Conservation (phyloP, 768 basidiomycete species). For the Rhizopogon vesiculosus region DNA sequence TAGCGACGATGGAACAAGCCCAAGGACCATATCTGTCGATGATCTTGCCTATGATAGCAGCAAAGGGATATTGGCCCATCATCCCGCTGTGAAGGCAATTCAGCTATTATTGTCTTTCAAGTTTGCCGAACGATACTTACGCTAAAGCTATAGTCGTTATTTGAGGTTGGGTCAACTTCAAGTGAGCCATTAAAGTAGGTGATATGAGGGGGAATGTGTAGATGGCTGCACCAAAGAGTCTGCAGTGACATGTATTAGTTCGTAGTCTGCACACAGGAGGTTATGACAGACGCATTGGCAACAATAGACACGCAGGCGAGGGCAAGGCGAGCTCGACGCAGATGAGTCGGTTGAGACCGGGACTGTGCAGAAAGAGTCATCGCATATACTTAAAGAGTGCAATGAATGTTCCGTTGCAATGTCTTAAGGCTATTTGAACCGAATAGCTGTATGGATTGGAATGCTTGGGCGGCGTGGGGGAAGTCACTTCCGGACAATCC, state of each 20-base stretch:
- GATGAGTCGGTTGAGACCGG: constrained; percentile 1
- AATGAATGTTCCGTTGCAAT: background rate
- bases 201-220: constrained; percentile 77
- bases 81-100: constrained; percentile 51
- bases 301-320: constrained; percentile 51
- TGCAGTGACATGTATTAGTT: constrained; percentile 18
- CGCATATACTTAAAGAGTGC: background rate
- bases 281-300: constrained; percentile 53
- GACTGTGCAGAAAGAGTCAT: background rate
- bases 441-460: no score
- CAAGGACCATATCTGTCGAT: constrained; percentile 68
- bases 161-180: constrained; percentile 71
- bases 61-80: constrained; percentile 77
- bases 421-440: background rate
- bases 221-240: constrained; percentile 75
- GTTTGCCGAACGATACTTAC: constrained; percentile 35
- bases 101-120: background rate
- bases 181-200: constrained; percentile 50
- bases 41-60: constrained; percentile 62
- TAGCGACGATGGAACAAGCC: constrained; percentile 58
- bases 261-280: background rate
- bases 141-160: constrained; percentile 73
- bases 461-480: no score
- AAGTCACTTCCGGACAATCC: no score
- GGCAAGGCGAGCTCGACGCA: constrained; percentile 21